Conservation (phyloP, 1,139 yeast genomes). For the Kodamaea alishanica region DNA sequence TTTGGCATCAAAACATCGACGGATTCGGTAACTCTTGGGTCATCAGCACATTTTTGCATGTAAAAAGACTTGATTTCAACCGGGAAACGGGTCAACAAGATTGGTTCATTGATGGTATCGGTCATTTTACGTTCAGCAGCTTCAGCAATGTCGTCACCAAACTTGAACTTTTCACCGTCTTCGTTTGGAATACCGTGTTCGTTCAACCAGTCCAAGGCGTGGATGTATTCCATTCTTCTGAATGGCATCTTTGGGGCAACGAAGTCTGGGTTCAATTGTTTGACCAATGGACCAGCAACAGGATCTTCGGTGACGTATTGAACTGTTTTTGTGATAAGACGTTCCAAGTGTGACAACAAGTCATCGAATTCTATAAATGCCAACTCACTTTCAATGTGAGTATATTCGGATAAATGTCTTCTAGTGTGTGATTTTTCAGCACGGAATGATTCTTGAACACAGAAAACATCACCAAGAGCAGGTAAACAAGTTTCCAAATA, state of each 20-base stretch:
- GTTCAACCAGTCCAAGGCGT: constrained; percentile 94
- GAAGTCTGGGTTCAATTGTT: constrained; percentile 90
- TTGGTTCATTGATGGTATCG: constrained; percentile 88
- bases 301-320: constrained; percentile 84
- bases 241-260: constrained; percentile 81
- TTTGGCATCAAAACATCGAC: constrained; percentile 98
- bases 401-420: constrained; percentile 95
- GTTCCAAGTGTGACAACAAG: constrained; percentile 79
- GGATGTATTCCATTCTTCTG: constrained; percentile 84
- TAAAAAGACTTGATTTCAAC: constrained; percentile 95
- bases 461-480: constrained; percentile 92
- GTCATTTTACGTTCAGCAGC: constrained; percentile 99
- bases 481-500: constrained; percentile 96
- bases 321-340: constrained; percentile 63
- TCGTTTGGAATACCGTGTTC: constrained; percentile 92
- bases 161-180: constrained; percentile 86
- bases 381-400: constrained; percentile 94
- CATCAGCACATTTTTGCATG: constrained; percentile 91
- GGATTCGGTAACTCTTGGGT: constrained; percentile 92
- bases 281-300: constrained; percentile 80
- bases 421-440: constrained; percentile 99
- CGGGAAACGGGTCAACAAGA: constrained; percentile 90
- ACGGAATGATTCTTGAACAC: constrained; percentile 98
- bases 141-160: constrained; percentile 99
- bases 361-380: constrained; percentile 87